Base-by-base conservation (phyloP, 176 grass and related monocot genomes). In the Carex cristatella region DNA sequence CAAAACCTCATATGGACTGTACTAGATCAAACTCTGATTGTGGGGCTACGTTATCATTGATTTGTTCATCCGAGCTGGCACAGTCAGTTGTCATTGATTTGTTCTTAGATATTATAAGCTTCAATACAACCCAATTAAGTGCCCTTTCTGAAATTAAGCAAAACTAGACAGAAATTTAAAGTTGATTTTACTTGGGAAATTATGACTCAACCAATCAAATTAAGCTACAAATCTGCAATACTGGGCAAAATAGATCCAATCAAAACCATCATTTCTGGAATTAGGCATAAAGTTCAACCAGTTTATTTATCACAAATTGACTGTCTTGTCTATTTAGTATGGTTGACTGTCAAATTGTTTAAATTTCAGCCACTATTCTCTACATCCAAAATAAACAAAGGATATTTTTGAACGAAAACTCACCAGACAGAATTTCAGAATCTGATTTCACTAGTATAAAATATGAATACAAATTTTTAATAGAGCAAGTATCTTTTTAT, bases 31-130 rank as follows among this genome's bases (percentile, higher is more conserved):
- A 77, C 61, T 84, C 79, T 69, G 69, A 84, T 53, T 87, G 67
- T 38, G 68, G 58, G 37, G 86, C 64, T 10, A 60, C 85, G 48
- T 63, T 37, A 42, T 88, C 89, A 79, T 61, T 87, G 42, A 84
- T 57, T 87, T 57, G 75, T 88, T 89, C 90, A 53, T 85, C 63
- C 42, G 79, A 88, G n/a, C 79, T 92, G 79, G 6, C 11, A 30
- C 80, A 56, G 61, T 31, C 59, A 87, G 89, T 27, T 85, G 35
- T n/a, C n/a, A n/a, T n/a, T n/a, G n/a, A n/a, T n/a, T n/a, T n/a
- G n/a, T 35, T 35, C 33, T 35, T 35, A 35, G 33, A 35, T 35
- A 35, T 35, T 35, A 1, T 35, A 35, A 30, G 7, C 9, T 56
- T 30, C 27, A 56, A 30, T 80, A 74, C 44, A 40, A 74, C 7